Base-by-base conservation (phyloP, 371 early-diverging fungal genomes). In the Apophysomyces variabilis region DNA sequence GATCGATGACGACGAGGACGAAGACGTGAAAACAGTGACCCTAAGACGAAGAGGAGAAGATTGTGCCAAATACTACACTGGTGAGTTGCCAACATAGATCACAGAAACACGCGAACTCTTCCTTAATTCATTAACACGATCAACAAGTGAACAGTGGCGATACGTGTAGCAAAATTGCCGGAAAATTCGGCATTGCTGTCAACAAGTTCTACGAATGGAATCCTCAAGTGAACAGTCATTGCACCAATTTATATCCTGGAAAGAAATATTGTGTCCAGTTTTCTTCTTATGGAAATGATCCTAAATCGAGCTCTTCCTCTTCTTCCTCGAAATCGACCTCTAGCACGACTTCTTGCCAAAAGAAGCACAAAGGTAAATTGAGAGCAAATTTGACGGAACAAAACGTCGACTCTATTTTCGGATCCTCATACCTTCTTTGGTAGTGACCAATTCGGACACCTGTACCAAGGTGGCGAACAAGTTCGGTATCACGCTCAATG, bases 141-240 rank as follows among this genome's bases (percentile, higher is more conserved):
- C 36, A n/a, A 18, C 54, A 50, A 47, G 54, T 21, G 5, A 16
- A 18, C 21, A 50, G 21, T 0, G 72, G 72, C n/a, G 72, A 72
- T 35, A 67, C 68, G 11, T 72, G 72, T 38, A 41, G 32, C 38
- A 32, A 41, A 7, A 62, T 72, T 16, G 50, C 63, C 38, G 54
- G 67, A 32, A 45, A 68, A 26, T 72, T 60, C 41, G 68, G 65
- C 18, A 65, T 72, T n/a, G 59, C 65, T 61, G 47, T 70, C 5
- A 57, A 61, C 16, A 62, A 70, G 3, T 70, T 70, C 38, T 66
- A 45, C 38, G 61, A 41, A 32, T 72, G 68, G 72, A 72, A 72
- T 45, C 57, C 65, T 6, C 68, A 67, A 14, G 63, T 72, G 37
- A 66, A 72, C 62, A 59, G 36, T 12, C 32, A 64, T n/a, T 72